phyloP scores from a whole-genome alignment of 805 yeast species.

The Zygoascus tannicola region DNA sequence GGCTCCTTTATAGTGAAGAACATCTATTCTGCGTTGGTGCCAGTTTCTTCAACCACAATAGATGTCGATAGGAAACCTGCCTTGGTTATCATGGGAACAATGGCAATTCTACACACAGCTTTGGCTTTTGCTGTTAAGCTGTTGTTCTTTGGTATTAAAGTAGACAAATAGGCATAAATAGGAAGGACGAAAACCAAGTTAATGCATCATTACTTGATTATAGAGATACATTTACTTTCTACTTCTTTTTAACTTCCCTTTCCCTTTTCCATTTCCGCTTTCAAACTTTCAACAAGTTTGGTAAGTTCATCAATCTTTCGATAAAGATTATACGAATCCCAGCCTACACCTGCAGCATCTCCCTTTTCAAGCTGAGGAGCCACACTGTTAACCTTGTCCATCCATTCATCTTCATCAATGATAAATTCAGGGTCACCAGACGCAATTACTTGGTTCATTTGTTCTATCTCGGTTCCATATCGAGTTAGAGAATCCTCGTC shows the following conservation, averaged over 20 bases:
- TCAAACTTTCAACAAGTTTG: constrained; percentile 10
- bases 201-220: no score
- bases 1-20: constrained; percentile 44
- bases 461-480: constrained; percentile 25
- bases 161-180: constrained; percentile 6
- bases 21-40: constrained; percentile 33
- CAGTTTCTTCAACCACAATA: constrained; percentile 17
- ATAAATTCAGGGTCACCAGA: constrained; percentile 64
- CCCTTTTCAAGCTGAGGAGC: constrained; percentile 53
- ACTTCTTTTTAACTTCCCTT: not conserved
- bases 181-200: no score
- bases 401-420: constrained; percentile 43
- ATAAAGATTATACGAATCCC: constrained; percentile 16
- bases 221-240: not conserved
- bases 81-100: constrained; percentile 30
- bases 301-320: constrained; percentile 15
- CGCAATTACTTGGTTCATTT: constrained; percentile 44
- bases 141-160: constrained; percentile 42
- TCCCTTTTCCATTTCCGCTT: constrained; percentile 3
- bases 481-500: constrained; percentile 33
- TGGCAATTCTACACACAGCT: constrained; percentile 42
- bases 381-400: constrained; percentile 32
- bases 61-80: constrained; percentile 33
- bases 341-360: constrained; percentile 13
- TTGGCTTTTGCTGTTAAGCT: constrained; percentile 59